Evolutionary conservation across 306 rosid species (phyloP).

Genomic region (Astragalus membranaceus): DNA sequence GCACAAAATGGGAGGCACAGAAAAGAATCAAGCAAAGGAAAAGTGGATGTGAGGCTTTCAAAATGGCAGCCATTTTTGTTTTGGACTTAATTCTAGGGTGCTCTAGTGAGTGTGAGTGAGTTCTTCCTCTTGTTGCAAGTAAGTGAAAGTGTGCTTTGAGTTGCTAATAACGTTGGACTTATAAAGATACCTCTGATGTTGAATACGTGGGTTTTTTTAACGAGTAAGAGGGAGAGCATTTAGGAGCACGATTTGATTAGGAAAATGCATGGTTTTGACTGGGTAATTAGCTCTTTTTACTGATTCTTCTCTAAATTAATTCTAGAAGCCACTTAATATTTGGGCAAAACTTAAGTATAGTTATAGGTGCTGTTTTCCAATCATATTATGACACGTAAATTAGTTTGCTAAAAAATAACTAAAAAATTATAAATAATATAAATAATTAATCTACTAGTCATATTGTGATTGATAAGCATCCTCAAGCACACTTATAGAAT

Average conservation of each 20-base stretch:
- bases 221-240: constrained; percentile 28
- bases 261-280: constrained; percentile 30
- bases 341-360: no score
- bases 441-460: no score
- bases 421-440: no score
- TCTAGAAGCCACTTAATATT: not conserved
- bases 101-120: not conserved
- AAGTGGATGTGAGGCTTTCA: constrained; percentile 16
- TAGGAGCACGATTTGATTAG: constrained; percentile 33
- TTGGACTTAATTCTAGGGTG: constrained; percentile 26
- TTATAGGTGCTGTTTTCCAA: no score
- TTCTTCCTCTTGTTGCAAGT: not conserved
- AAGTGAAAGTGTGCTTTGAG: not conserved
- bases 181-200: constrained; percentile 5
- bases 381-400: no score
- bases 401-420: no score
- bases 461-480: no score
- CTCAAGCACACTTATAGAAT: no score
- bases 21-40: constrained; percentile 28
- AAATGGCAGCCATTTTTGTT: constrained; percentile 18
- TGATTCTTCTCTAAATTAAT: not conserved
- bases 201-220: constrained; percentile 30
- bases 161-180: constrained; percentile 17
- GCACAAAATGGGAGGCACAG: not conserved
- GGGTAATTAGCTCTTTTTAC: not conserved